Evolutionary conservation across 768 basidiomycete species (phyloP).

Genomic region (Tubosaeta sp.): DNA sequence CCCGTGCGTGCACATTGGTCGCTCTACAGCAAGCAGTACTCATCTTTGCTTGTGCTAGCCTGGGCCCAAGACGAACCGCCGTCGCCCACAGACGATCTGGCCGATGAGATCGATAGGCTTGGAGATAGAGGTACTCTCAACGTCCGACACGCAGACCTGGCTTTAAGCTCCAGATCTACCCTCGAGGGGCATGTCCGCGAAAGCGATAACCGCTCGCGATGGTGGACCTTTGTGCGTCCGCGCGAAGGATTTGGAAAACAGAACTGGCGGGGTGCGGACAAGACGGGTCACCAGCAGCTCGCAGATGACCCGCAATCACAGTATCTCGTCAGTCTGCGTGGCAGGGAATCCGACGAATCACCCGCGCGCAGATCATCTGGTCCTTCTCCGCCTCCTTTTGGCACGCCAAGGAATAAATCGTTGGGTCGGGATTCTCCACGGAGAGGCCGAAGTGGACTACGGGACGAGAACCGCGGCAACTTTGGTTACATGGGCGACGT

Average conservation of each 20-base stretch:
- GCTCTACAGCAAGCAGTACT: background rate
- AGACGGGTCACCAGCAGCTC: background rate
- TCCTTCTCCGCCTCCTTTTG: conserved; percentile 37
- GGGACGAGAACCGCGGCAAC: conserved; percentile 8
- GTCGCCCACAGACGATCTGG: conserved; percentile 52
- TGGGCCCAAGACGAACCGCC: conserved; percentile 85
- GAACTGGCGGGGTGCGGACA: conserved; percentile 2
- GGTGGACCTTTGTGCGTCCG: conserved; percentile 73
- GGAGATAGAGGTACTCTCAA: conserved; percentile 31
- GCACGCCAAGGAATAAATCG: conserved; percentile 50
- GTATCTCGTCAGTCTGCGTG: conserved; percentile 6
- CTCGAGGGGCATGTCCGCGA: conserved; percentile 27
- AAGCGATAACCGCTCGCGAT: conserved; percentile 44
- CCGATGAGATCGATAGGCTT: conserved; percentile 35
- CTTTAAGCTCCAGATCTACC: conserved; percentile 47
- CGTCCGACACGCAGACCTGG: conserved; percentile 47
- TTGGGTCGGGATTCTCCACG: conserved; percentile 70
- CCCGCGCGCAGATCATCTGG: conserved; percentile 20
- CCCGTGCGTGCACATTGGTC: conserved; percentile 47
- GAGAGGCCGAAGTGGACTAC: conserved; percentile 22
- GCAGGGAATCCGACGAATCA: conserved; percentile 20
- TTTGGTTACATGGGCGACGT: conserved; percentile 18
- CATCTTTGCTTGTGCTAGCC: conserved; percentile 39
- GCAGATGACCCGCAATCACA: conserved; percentile 17
- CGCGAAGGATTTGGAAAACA: conserved; percentile 31